These are phyloP conservation scores for Moniliophthora roreri DNA, from an alignment of 1,284 basidiomycete genomes.

Conservation along the genomic window DNA sequence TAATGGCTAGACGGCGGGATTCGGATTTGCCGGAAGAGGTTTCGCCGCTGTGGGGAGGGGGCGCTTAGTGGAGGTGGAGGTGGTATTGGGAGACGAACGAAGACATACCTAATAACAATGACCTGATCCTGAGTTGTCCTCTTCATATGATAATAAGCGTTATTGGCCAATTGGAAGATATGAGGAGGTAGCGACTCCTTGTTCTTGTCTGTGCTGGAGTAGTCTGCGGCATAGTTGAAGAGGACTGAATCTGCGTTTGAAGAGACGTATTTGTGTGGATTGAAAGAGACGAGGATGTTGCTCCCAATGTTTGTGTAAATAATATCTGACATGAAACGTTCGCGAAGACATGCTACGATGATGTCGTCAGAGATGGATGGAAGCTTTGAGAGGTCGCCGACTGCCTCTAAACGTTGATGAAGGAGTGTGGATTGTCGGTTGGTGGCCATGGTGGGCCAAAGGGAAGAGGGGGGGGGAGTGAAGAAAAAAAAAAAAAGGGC, in stretches of 20 bases:
- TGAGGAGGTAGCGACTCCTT: conserved; percentile 66
- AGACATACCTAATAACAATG: conserved; percentile 76
- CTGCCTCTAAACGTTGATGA: conserved; percentile 67
- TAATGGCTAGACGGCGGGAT: conserved; percentile 86
- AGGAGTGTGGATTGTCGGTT: conserved; percentile 29
- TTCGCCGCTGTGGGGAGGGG: conserved; percentile 66
- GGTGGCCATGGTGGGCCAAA: too few species aligned
- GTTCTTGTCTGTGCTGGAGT: conserved; percentile 60
- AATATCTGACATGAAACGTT: conserved; percentile 81
- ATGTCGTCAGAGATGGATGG: conserved; percentile 70
- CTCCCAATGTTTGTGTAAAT: conserved; percentile 81
- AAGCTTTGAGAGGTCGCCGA: conserved; percentile 63
- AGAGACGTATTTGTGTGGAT: conserved; percentile 85
- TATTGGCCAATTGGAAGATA: conserved; percentile 87
- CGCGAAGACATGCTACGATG: conserved; percentile 80
- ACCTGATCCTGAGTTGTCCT: conserved; percentile 93
- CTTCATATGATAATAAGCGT: conserved; percentile 96
- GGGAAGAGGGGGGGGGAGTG: too few species aligned
- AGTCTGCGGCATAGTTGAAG: conserved; percentile 81
- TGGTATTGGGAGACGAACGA: neutral
- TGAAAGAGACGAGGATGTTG: conserved; percentile 76
- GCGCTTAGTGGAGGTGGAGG: neutral
- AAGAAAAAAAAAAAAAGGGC: too few species aligned
- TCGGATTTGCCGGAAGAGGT: conserved; percentile 95
- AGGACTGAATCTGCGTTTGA: conserved; percentile 81